Base-by-base conservation (phyloP, 805 yeast genomes). In the Sporopachydermia lactativora region DNA sequence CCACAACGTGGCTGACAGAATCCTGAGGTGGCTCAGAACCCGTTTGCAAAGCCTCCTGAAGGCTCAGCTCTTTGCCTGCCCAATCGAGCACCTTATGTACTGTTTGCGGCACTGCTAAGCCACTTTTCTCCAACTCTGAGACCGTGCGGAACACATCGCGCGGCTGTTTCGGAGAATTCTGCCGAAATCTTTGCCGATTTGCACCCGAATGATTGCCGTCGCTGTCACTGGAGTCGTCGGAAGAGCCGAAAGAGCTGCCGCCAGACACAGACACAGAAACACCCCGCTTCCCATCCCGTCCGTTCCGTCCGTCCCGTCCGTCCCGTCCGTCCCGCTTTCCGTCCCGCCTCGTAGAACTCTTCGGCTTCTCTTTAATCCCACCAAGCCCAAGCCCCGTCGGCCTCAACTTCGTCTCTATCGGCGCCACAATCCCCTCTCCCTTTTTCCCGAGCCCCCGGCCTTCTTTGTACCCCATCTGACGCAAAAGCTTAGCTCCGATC, bases 391-490 rank as follows among this genome's bases (percentile, higher is more conserved):
- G 59, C 1, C 84, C 78, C 36, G 69, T 71, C 0, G 82, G 81
- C 34, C 92, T 61, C 19, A 71, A 54, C 41, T 70, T 69, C 3
- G 82, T 79, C 45, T 82, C 79, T 4, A 89, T 75, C 0, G 97
- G 96, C n/a, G 68, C 73, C 0, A 69, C 67, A 1, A 85, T 84
- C 36, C 98, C 98, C 39, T 69, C 69, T 1, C 76, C 73, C 17
- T 66, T 55, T 3, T 62, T 62, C 2, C 98, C 98, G n/a, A 89
- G 66, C 1, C 96, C 97, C 50, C 71, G 65, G 0, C 98, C 97
- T 35, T 71, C 71, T 4, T 69, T 68, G 58, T 83, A 88, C 0
- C 98, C 98, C 97, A 89, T 88, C 46, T 75, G 71, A 45, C 74
- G 66, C 61, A 89, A 57, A 39, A 89, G 60, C 39, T 68, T 59